Evolutionary conservation across 176 grass and related monocot species (phyloP), one percentile per base, ranked within the genome.

Genomic region (Coix lacrymajobi): DNA sequence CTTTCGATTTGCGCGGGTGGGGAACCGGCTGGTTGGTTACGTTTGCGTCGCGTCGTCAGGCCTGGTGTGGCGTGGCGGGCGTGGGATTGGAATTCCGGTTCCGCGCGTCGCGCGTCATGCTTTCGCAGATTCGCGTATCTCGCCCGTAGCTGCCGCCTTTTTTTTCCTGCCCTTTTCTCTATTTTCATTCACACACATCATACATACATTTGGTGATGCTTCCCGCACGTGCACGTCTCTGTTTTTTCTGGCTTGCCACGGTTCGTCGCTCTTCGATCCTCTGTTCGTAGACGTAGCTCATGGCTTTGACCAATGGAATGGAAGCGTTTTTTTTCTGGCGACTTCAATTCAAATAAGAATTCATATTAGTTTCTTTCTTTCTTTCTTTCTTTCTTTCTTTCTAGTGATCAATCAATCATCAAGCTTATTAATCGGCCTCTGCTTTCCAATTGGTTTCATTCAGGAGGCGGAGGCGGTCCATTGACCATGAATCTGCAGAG

Each of bases 151-250:
- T 25, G 11, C 2, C 65, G 65, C 65, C 9, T 6, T 7, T 8
- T 1, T 39, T 69, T 69, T 14, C 36, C 26, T 69, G 66, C 26
- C 48, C 24, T 74, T 6, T 29, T 15, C 19, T 25, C 26, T 60
- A 1, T 68, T 80, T 8, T 56, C 49, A 20, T 54, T 24, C 33
- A 33, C 33, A 33, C 33, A 33, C 2, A 33, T 33, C 33, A 33
- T 33, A 33, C n/a, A 33, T 33, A 33, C 33, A 1, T 28, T 48
- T 9, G 39, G 58, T 40, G 30, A 20, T 38, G 78, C 15, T 85
- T 81, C 41, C 26, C 69, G 62, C 52, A n/a, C n/a, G n/a, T n/a
- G 76, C 87, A 78, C 73, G 63, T 85, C 66, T 77, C 22, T 71
- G 54, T 43, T 64, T 29, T 49, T 45, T 13, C 10, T 17, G n/a